phyloP scores from a whole-genome alignment of 176 grass and related monocot species.

The Dendrocalamus sinicus region DNA sequence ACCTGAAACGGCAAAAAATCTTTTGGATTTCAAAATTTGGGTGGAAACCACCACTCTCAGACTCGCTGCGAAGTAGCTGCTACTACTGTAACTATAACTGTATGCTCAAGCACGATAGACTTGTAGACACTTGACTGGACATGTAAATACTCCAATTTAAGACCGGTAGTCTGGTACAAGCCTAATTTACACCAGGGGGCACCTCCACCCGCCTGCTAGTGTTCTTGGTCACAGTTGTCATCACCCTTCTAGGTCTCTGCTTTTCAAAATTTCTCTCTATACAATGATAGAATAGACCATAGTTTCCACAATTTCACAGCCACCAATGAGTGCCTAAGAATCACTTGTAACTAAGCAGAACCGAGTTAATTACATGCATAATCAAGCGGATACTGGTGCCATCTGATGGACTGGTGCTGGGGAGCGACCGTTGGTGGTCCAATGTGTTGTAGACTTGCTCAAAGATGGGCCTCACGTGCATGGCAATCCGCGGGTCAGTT shows the following conservation, averaged over 20 bases:
- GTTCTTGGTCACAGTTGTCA: slow-evolving; percentile 33
- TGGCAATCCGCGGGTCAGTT: slow-evolving; percentile 61
- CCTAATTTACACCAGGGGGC: slow-evolving; percentile 50
- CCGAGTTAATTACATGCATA: slow-evolving; percentile 97
- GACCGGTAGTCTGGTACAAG: neutral
- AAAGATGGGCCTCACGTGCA: slow-evolving; percentile 90
- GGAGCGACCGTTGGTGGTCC: slow-evolving; percentile 64
- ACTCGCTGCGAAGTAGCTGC: too few relatives aligned
- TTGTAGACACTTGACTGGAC: slow-evolving; percentile 6
- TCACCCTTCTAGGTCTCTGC: slow-evolving; percentile 39
- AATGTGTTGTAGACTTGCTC: slow-evolving; percentile 85
- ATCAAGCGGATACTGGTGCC: slow-evolving; percentile 60
- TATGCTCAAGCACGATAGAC: neutral
- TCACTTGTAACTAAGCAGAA: slow-evolving; percentile 89
- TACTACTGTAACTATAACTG: too few relatives aligned
- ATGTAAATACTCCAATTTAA: slow-evolving; percentile 38
- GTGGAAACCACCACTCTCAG: too few relatives aligned
- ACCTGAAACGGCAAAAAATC: too few relatives aligned
- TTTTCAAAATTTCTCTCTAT: slow-evolving; percentile 73
- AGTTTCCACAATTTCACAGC: slow-evolving; percentile 16
- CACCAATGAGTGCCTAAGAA: slow-evolving; percentile 16
- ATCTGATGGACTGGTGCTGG: slow-evolving; percentile 58
- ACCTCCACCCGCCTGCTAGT: neutral
- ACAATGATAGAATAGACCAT: slow-evolving; percentile 57
- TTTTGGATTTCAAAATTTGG: too few relatives aligned